These are phyloP conservation scores for Cyclotella kingstonii DNA, from an alignment of 108 stramenopile species.

Conservation along the genomic window DNA sequence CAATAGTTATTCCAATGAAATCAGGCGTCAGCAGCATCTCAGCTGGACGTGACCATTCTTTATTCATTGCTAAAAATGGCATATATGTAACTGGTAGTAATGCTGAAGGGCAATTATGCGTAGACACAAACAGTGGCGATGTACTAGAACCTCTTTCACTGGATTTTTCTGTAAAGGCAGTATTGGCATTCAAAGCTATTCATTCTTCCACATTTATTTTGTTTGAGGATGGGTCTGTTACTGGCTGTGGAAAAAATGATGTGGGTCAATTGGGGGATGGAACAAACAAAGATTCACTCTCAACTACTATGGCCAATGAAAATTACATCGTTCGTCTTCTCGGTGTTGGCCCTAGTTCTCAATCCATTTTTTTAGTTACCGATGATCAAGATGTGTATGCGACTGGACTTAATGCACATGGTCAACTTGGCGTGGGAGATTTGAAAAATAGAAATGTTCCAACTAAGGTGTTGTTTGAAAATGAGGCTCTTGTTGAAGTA, in stretches of 20 bases:
- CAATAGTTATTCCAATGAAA: constrained; percentile 14
- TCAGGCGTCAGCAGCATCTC: constrained; percentile 14
- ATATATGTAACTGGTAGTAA: constrained; percentile 39
- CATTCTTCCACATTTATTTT: constrained; percentile 31
- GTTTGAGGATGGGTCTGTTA: constrained; percentile 45
- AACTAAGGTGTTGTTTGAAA: constrained; percentile 18
- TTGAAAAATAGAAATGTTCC: constrained; percentile 32
- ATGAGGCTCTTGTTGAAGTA: constrained; percentile 3
- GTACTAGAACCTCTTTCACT: constrained; percentile 14
- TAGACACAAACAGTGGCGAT: constrained; percentile 25
- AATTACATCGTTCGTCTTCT: constrained; percentile 13
- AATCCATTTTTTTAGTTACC: constrained; percentile 36
- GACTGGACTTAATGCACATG: constrained; percentile 34
- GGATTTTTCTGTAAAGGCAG: constrained; percentile 15
- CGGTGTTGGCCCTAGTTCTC: constrained; percentile 32
- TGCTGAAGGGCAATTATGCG: constrained; percentile 38
- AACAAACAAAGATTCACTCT: constrained; percentile 18
- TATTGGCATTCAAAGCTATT: constrained; percentile 26
- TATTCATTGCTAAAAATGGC: constrained; percentile 26
- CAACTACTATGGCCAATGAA: constrained; percentile 10
- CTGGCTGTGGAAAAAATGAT: constrained; percentile 53
- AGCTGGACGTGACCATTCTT: constrained; percentile 34
- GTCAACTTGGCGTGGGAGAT: constrained; percentile 42
- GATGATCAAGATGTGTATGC: constrained; percentile 26
- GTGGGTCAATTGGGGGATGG: constrained; percentile 43